Evolutionary conservation across 495 filamentous ascomycete genomes (phyloP).

Genomic region (Penicillium pancosmium): DNA sequence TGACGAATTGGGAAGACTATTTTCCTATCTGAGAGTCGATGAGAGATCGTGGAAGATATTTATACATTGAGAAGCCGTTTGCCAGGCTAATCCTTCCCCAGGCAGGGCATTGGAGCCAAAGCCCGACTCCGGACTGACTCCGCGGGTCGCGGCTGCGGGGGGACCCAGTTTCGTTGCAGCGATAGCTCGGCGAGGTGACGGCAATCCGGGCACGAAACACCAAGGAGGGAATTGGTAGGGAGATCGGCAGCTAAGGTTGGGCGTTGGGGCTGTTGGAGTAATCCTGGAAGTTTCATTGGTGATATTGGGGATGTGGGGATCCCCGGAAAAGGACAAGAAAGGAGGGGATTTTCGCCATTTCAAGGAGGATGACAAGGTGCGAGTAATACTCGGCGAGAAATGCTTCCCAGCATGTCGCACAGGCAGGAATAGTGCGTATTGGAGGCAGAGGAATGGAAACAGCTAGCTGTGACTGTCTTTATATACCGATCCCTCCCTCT

Average conservation of each 20-base stretch:
- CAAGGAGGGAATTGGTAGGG: constrained; percentile 11
- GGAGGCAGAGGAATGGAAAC: too few relatives aligned
- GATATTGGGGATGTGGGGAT: background rate
- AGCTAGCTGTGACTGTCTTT: too few relatives aligned
- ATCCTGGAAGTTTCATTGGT: constrained; percentile 14
- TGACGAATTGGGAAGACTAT: background rate
- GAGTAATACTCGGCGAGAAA: background rate
- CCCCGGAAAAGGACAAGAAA: background rate
- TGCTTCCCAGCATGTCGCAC: background rate
- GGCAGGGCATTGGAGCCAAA: constrained; percentile 7
- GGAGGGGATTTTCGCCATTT: background rate
- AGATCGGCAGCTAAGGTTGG: constrained; percentile 16
- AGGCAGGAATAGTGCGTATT: too few relatives aligned
- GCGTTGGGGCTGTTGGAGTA: constrained; percentile 15
- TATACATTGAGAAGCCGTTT: background rate
- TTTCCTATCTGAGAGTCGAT: background rate
- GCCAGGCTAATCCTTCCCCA: background rate
- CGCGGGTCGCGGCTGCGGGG: constrained; percentile 9
- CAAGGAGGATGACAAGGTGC: background rate
- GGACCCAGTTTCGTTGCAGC: constrained; percentile 5
- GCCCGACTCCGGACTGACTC: constrained; percentile 9
- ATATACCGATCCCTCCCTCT: too few relatives aligned
- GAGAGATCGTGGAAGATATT: background rate
- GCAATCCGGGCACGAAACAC: constrained; percentile 9
- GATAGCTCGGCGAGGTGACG: constrained; percentile 17